phyloP scores from a whole-genome alignment of 169 alveolate genomes.

The Miamiensis avidus region DNA sequence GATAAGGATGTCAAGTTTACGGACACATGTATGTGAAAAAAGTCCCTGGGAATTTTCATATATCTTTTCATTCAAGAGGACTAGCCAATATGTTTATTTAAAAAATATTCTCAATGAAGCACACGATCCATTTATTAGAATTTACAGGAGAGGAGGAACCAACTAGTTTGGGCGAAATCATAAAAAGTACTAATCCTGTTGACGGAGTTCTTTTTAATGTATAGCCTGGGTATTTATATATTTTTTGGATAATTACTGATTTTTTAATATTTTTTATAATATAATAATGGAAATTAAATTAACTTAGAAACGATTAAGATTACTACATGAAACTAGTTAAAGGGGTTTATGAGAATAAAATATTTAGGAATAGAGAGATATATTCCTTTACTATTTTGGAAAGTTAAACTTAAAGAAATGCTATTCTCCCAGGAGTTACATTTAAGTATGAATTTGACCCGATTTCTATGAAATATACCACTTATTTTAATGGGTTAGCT shows the following conservation, averaged over 20 bases:
- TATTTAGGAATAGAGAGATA: slow-evolving; percentile 1
- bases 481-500: slow-evolving; percentile 1
- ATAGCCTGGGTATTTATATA: background rate
- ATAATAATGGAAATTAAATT: too few relatives aligned
- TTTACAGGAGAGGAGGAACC: slow-evolving; percentile 14
- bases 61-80: slow-evolving; percentile 37
- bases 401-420: slow-evolving; percentile 1
- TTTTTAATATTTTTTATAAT: too few relatives aligned
- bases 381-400: slow-evolving; percentile 32
- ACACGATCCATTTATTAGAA: slow-evolving; percentile 35
- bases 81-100: slow-evolving; percentile 10
- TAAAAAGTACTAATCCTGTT: background rate
- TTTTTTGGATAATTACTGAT: too few relatives aligned
- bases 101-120: slow-evolving; percentile 1
- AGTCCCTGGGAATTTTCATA: slow-evolving; percentile 47
- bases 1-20: slow-evolving; percentile 38
- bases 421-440: slow-evolving; percentile 22
- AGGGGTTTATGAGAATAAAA: slow-evolving; percentile 13
- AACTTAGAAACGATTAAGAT: slow-evolving; percentile 6
- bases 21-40: slow-evolving; percentile 40
- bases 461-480: slow-evolving; percentile 12
- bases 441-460: slow-evolving; percentile 51
- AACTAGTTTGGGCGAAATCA: background rate
- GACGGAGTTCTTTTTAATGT: background rate
- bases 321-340: slow-evolving; percentile 42